Evolutionary conservation across 306 rosid genomes (phyloP).

Genomic region (Inga leiocalycina): DNA sequence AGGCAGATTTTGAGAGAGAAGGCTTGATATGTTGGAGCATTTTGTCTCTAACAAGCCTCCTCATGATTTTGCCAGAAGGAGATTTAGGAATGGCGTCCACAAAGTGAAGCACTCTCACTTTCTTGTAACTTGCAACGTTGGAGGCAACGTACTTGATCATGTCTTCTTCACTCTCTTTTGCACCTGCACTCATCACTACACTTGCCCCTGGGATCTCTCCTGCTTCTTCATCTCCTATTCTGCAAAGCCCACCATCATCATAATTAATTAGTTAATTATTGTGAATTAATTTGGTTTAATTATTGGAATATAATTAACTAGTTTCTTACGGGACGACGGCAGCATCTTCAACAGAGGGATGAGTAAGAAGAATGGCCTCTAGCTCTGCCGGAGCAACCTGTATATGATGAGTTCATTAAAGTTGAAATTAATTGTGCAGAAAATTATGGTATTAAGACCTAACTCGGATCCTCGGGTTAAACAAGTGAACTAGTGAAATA

Average conservation of each 20-base stretch:
- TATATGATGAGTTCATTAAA: background rate
- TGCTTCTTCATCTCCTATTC: constrained; percentile 84
- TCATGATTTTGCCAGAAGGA: constrained; percentile 91
- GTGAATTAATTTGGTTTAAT: background rate
- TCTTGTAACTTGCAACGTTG: constrained; percentile 81
- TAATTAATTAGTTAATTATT: background rate
- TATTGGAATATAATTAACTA: background rate
- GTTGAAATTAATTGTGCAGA: background rate
- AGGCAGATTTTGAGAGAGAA: background rate
- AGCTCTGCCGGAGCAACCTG: constrained; percentile 97
- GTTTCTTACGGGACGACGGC: constrained; percentile 92
- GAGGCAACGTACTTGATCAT: constrained; percentile 70
- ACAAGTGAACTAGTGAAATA: no score
- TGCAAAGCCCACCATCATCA: background rate
- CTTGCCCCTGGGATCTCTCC: constrained; percentile 95
- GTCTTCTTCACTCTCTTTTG: constrained; percentile 73
- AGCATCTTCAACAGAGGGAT: constrained; percentile 83
- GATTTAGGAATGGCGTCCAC: constrained; percentile 84
- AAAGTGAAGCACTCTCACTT: constrained; percentile 76
- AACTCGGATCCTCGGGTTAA: no score
- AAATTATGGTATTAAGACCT: no score
- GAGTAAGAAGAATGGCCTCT: constrained; percentile 82
- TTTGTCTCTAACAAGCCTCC: constrained; percentile 70
- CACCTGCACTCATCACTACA: constrained; percentile 61
- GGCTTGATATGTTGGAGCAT: constrained; percentile 46